These are phyloP conservation scores for Strigomonas culicis DNA, from an alignment of 208 protist genomes.

Conservation along the genomic window DNA sequence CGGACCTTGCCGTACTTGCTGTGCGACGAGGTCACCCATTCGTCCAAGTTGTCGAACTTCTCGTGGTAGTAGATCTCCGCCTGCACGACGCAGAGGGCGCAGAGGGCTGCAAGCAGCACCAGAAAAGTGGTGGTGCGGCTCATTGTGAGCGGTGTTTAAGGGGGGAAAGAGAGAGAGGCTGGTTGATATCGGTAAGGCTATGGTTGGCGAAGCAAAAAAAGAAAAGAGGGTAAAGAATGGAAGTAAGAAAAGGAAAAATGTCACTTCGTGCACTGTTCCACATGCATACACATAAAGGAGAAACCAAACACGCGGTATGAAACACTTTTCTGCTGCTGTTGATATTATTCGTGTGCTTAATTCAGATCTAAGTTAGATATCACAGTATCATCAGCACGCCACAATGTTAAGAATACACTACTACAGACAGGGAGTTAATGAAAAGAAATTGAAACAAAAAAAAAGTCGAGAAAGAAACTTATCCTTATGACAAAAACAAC, in stretches of 20 bases:
- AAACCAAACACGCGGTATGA: no score
- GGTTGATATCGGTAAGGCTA: not conserved
- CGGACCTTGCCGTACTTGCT: slow-evolving; percentile 63
- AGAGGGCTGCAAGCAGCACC: slow-evolving; percentile 15
- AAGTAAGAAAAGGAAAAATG: not conserved
- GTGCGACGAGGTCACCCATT: slow-evolving; percentile 58
- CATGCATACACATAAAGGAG: no score
- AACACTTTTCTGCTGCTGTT: no score
- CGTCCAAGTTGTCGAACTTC: slow-evolving; percentile 55
- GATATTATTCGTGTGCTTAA: no score
- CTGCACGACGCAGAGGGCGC: slow-evolving; percentile 23
- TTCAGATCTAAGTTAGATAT: not conserved
- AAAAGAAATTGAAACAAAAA: slow-evolving; percentile 8
- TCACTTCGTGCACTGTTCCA: no score
- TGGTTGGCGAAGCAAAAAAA: not conserved
- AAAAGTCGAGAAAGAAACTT: not conserved
- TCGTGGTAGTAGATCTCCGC: slow-evolving; percentile 71
- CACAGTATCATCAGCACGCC: not conserved
- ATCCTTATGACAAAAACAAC: not conserved
- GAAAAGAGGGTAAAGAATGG: not conserved
- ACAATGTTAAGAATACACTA: not conserved
- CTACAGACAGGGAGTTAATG: not conserved
- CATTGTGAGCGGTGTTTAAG: not conserved
- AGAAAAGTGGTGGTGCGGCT: not conserved
- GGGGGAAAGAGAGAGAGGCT: not conserved